Evolutionary conservation across 371 early-diverging fungal species (phyloP).

Genomic region (Coemansia sp.): DNA sequence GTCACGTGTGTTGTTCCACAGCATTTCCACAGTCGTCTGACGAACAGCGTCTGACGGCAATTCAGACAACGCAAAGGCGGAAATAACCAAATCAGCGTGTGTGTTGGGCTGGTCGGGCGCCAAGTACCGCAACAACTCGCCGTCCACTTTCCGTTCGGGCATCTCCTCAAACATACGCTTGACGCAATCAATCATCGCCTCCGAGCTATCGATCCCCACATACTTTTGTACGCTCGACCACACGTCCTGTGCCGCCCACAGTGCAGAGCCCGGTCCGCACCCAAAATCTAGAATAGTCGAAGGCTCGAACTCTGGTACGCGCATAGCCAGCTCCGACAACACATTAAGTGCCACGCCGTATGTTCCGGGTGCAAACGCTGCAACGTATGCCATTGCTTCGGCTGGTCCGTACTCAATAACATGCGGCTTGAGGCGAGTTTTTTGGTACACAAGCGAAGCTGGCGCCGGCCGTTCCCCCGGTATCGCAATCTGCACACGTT

Average conservation of each 20-base stretch:
- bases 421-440: conserved; percentile 55
- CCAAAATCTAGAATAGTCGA: conserved; percentile 77
- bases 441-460: conserved; percentile 31
- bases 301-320: conserved; percentile 66
- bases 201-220: conserved; percentile 76
- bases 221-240: conserved; percentile 52
- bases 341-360: conserved; percentile 72
- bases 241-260: conserved; percentile 75
- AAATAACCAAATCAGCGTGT: conserved; percentile 68
- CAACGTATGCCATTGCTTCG: conserved; percentile 75
- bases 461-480: conserved; percentile 22
- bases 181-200: conserved; percentile 75
- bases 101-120: conserved; percentile 51
- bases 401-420: conserved; percentile 71
- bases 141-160: background rate
- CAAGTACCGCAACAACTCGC: conserved; percentile 66
- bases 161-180: conserved; percentile 49
- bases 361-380: conserved; percentile 63
- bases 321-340: conserved; percentile 59
- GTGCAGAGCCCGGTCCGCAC: conserved; percentile 81
- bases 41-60: conserved; percentile 66
- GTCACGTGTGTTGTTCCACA: conserved; percentile 79
- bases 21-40: conserved; percentile 62
- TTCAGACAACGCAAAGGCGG: conserved; percentile 75
- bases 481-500: conserved; percentile 18